Percentiles rank a stretch among this genome's conserved stretches.
These are phyloP conservation scores for Neurospora sp. DNA, from an alignment of 495 filamentous ascomycete species.

Conservation along the genomic window DNA sequence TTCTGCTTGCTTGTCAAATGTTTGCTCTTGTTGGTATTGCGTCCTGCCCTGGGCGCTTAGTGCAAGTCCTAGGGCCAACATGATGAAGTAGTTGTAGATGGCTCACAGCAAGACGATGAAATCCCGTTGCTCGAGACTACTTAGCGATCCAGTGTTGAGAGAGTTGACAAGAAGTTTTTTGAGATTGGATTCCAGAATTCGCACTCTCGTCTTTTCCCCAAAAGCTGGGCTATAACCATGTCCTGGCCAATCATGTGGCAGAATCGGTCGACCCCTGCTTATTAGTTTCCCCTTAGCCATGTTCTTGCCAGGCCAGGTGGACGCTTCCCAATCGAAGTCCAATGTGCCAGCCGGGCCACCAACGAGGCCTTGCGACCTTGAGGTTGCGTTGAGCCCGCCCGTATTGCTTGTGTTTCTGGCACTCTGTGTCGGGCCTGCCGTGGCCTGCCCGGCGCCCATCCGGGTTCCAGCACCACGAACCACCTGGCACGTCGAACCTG, in stretches of 20 bases:
- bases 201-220: neutral
- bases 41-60: neutral
- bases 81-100: neutral
- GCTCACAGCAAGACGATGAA: neutral
- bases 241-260: conserved; percentile 14
- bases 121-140: neutral
- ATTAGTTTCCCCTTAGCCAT: conserved; percentile 15
- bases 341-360: conserved; percentile 5
- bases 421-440: neutral
- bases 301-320: conserved; percentile 9
- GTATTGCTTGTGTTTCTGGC: neutral
- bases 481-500: conserved; percentile 6
- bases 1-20: neutral
- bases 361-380: neutral
- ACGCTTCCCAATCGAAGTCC: conserved; percentile 9
- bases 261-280: conserved; percentile 7
- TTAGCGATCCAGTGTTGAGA: neutral
- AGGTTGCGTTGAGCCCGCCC: neutral
- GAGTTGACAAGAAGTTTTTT: neutral
- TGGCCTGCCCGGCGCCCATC: neutral
- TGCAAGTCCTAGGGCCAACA: neutral
- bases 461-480: neutral
- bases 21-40: neutral
- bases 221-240: neutral
- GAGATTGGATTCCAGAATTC: conserved; percentile 3